Evolutionary conservation across 768 basidiomycete genomes (phyloP), one percentile per base, ranked within the genome.

Genomic region (Macrolepiota albuminosa): DNA sequence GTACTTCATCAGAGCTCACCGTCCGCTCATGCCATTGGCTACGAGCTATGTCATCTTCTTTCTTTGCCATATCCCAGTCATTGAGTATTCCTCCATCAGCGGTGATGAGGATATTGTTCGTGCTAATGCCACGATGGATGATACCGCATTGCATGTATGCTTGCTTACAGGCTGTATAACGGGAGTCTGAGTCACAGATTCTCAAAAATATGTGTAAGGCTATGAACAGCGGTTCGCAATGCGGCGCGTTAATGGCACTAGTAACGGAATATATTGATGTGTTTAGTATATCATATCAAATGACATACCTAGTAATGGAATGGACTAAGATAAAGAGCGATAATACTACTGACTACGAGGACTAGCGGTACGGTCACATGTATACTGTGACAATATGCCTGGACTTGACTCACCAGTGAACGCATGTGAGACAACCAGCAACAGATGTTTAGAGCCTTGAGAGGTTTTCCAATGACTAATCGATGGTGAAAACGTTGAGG

Each of bases 361-460:
- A n/a, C n/a, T n/a, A n/a, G n/a, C n/a, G n/a, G n/a, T n/a, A n/a
- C 18, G 18, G 14, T 14, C 14, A 16, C 3, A 39, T 14, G 16
- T 4, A 6, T 39, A 39, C n/a, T n/a, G n/a, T n/a, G n/a, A n/a
- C n/a, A n/a, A n/a, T n/a, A n/a, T n/a, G n/a, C n/a, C n/a, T n/a
- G 14, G 37, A 1, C 2, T 18, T 46, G 3, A 62, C 66, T 10
- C 58, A 67, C 71, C 70, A 18, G 59, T 47, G 34, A 69, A 68
- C 2, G 69, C 71, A 58, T 73, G 55, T 3, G 50, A 64, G 4
- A 68, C 49, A 18, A 59, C 67, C n/a, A 56, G 48, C 13, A 71
- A 11, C 48, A 71, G 40, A 14, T 67, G 56, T 39, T 64, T 60
- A 6, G 71, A 63, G 3, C 60, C 6, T 50, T 48, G 16, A 71